Base-by-base conservation (phyloP, 495 filamentous ascomycete genomes). In the Glarea lozoyensis region DNA sequence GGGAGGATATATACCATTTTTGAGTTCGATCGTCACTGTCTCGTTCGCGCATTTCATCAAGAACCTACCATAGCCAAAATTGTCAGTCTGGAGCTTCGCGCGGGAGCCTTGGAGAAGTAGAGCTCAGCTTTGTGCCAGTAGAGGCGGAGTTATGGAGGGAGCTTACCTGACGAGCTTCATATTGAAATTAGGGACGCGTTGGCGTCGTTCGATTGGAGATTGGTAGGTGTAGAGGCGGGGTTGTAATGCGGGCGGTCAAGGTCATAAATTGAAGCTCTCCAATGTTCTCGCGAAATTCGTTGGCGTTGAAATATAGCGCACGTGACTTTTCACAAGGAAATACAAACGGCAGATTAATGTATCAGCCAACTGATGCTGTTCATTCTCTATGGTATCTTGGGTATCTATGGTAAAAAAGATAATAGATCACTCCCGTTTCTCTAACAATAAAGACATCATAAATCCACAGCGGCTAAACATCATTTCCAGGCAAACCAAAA, bases 101-200 rank as follows among this genome's bases (percentile, higher is more conserved):
- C 48, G 31, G 42, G 37, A 54, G 48, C 49, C 55, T 51, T 50
- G 48, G 22, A 29, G 42, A 40, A 36, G n/a, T n/a, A 39, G 36
- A 44, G 54, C 54, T 56, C 49, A 56, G 54, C 54, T 53, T n/a
- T 49, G 42, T 50, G 48, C 53, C 41, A 41, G 40, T 19, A 33
- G 21, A 44, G 36, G 45, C 46, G 25, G 16, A 34, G 39, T 32
- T 31, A 50, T 24, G 21, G 34, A 37, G 42, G 32, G 25, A 47
- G 67, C 79, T 71, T 81, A 95, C 90, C 89, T 84, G 64, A 97
- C 90, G 67, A 97, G 84, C 84, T 97, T 97, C 90, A 97, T 97
- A 51, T 57, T 86, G 51, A 18, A 37, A 21, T 9, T n/a, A 20
- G 19, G 7, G n/a, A 6, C 5, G 35, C 4, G 29, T 29, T 1